phyloP scores from a whole-genome alignment of 768 basidiomycete species.

The Tricholoma terreum region DNA sequence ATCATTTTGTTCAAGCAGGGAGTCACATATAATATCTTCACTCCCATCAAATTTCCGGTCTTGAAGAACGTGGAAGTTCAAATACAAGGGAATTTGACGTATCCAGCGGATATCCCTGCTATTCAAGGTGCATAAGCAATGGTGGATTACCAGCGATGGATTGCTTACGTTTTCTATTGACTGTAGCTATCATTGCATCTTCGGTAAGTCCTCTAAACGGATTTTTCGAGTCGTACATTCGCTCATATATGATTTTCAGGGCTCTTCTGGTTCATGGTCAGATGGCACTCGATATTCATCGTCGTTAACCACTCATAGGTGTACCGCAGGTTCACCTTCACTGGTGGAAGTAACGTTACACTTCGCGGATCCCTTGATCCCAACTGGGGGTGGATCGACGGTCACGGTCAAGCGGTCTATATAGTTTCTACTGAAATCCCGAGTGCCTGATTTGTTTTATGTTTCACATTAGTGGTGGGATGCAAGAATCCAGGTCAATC shows the following conservation, averaged over 20 bases:
- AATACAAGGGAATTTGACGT: conserved; percentile 57
- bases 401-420: conserved; percentile 47
- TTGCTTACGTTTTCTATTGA: background rate
- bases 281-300: background rate
- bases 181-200: conserved; percentile 39
- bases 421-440: background rate
- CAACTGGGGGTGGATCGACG: conserved; percentile 64
- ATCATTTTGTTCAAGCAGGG: conserved; percentile 58
- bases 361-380: conserved; percentile 52
- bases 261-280: conserved; percentile 47
- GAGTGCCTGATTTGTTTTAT: background rate
- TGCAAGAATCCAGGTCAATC: conserved; percentile 46
- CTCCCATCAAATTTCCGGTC: conserved; percentile 52
- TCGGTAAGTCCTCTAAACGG: conserved; percentile 32
- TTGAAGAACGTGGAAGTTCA: conserved; percentile 55
- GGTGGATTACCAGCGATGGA: background rate
- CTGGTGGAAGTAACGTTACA: conserved; percentile 56
- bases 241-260: conserved; percentile 21
- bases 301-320: background rate
- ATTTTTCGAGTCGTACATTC: background rate
- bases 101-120: conserved; percentile 47
- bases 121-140: conserved; percentile 39
- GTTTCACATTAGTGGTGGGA: conserved; percentile 52
- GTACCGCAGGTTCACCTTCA: conserved; percentile 48
- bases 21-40: conserved; percentile 58